These are phyloP conservation scores for Liquidambar formosana DNA, from an alignment of 164 flowering plant genomes.

Conservation along the genomic window DNA sequence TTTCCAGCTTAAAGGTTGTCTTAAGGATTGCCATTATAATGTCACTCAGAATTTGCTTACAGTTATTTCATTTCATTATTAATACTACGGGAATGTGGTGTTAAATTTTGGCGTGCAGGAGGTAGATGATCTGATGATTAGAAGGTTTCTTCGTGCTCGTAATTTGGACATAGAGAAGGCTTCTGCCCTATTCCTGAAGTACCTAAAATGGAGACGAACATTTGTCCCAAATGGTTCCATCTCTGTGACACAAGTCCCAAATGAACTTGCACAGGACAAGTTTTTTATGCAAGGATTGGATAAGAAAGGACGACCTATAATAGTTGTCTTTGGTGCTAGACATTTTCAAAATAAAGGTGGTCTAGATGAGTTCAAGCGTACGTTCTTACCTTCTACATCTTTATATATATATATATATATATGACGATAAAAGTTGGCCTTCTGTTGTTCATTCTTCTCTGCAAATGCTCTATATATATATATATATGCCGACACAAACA, in stretches of 20 bases:
- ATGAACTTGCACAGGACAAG: conserved; percentile 71
- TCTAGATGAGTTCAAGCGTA: conserved; percentile 76
- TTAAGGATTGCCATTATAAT: not conserved
- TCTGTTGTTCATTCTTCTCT: too few species aligned
- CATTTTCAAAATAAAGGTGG: conserved; percentile 50
- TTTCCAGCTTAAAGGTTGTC: not conserved
- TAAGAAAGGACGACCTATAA: conserved; percentile 62
- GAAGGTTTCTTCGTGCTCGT: conserved; percentile 88
- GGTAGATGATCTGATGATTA: conserved; percentile 58
- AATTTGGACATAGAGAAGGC: conserved; percentile 70
- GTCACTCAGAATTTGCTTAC: not conserved
- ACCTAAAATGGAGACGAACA: conserved; percentile 60
- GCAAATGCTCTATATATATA: too few species aligned
- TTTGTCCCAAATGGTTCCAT: conserved; percentile 66
- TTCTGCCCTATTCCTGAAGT: conserved; percentile 56
- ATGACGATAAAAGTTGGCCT: too few species aligned
- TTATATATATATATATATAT: not conserved
- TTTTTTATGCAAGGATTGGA: conserved; percentile 72
- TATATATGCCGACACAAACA: too few species aligned
- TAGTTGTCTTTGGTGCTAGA: conserved; percentile 40
- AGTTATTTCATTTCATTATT: not conserved
- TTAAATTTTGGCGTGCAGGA: conserved; percentile 36
- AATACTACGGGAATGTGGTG: not conserved
- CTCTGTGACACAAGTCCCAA: conserved; percentile 44
- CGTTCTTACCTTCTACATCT: conserved; percentile 2